Percentiles rank a stretch among this genome's conserved stretches.
Evolutionary conservation across 305 asterid species (phyloP).

Genomic region (Fraxinus sp.): DNA sequence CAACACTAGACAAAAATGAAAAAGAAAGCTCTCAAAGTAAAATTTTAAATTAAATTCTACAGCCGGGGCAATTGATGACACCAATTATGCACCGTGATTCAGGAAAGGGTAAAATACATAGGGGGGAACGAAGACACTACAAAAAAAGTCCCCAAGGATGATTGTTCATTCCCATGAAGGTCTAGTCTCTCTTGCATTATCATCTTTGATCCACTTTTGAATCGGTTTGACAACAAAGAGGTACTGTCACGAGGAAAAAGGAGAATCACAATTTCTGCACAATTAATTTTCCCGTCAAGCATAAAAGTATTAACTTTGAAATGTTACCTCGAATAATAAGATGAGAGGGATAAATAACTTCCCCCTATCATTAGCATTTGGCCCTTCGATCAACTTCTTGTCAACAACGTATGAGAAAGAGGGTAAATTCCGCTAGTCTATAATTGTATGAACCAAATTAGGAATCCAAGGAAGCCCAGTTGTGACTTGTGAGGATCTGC

Average conservation of each 20-base stretch:
- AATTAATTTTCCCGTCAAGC: background rate
- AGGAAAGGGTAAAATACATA: background rate
- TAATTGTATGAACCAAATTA: conserved; percentile 54
- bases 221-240: conserved; percentile 64
- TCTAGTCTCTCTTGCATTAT: conserved; percentile 45
- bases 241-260: conserved; percentile 42
- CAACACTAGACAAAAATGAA: background rate
- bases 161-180: conserved; percentile 49
- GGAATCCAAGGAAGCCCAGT: conserved; percentile 83
- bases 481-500: conserved; percentile 83
- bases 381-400: conserved; percentile 82
- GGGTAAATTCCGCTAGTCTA: too few species aligned
- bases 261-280: conserved; percentile 5
- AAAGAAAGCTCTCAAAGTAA: background rate
- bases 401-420: too few species aligned
- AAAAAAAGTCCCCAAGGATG: background rate
- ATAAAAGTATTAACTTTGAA: background rate
- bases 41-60: conserved; percentile 11
- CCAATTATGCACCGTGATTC: background rate
- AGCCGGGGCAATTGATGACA: conserved; percentile 15
- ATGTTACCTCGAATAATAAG: conserved; percentile 69
- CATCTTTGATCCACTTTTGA: conserved; percentile 57
- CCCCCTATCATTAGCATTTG: conserved; percentile 73
- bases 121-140: background rate
- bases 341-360: conserved; percentile 73